phyloP scores from a whole-genome alignment of 176 grass and related monocot species.

The Carex kokanica region DNA sequence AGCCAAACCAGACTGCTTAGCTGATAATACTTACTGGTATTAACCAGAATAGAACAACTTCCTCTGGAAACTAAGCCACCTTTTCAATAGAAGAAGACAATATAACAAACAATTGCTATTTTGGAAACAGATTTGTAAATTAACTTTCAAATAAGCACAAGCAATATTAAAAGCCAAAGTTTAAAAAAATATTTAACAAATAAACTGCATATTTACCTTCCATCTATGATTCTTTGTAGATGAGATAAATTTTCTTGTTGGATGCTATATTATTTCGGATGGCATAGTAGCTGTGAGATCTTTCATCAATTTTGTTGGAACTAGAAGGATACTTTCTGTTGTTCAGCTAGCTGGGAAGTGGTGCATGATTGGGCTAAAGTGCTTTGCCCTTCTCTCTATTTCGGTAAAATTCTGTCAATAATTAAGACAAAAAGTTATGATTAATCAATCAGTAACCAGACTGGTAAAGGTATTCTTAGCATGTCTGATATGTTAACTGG shows the following conservation, averaged over 20 bases:
- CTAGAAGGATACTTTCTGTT: slow-evolving; percentile 12
- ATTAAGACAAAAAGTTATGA: neutral
- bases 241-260: slow-evolving; percentile 9
- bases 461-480: neutral
- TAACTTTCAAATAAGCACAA: neutral
- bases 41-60: slow-evolving; percentile 5
- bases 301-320: slow-evolving; percentile 17
- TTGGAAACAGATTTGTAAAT: neutral
- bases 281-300: slow-evolving; percentile 1
- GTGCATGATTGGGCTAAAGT: slow-evolving; percentile 10
- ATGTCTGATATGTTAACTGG: neutral
- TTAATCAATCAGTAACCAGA: neutral
- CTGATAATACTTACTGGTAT: neutral
- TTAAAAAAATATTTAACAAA: neutral
- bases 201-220: neutral
- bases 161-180: neutral
- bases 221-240: neutral
- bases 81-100: neutral
- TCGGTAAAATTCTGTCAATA: neutral
- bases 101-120: neutral
- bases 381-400: slow-evolving; percentile 10
- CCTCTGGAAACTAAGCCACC: neutral
- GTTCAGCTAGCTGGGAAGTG: slow-evolving; percentile 8
- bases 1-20: neutral
- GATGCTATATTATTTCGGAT: neutral